Evolutionary conservation across 2,329 filamentous ascomycete species (phyloP), one percentile per base, ranked within the genome.

Genomic region (Dothideomycetidae sp.): DNA sequence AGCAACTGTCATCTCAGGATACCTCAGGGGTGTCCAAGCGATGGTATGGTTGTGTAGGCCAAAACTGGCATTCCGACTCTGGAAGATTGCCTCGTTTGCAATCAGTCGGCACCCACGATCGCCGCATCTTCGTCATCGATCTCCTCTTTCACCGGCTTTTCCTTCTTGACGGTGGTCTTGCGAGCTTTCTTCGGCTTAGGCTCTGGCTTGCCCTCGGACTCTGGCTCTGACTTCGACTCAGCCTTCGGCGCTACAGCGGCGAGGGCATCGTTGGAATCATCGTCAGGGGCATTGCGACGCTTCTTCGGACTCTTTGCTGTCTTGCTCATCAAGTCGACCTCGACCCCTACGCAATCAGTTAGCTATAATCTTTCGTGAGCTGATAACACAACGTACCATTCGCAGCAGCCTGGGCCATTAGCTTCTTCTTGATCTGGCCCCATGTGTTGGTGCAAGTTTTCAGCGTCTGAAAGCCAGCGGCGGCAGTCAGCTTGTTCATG

Each of bases 391-490:
- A n/a, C n/a, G 31, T 38, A 32, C 41, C 37, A 31, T 44, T 51
- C 12, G 39, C 45, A 18, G 43, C 47, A 21, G 35, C 40, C 13
- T 48, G 13, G 5, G 33, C 12, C 10, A 35, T 32, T 30, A 58
- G 39, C 48, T 57, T 55, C 47, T 51, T 53, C 50, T 56, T 55
- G 42, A 56, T 47, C 3, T 36, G 38, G 33, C 46, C 51, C 55
- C 55, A 58, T n/a, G 46, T 50, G 48, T 58, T 58, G 39, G 42
- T 35, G 3, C 49, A 44, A 10, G 51, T 54, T 45, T 57, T 57
- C 17, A 30, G 19, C 13, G 51, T 52, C 36, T 52, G 52, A 48
- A 56, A 56, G 3, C 40, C 49, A 23, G 39, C 52, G 15, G 39
- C 31, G 29, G 43, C 40, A 10, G 31, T 34, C 35, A 57, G 44